Base-by-base conservation (phyloP, 2,329 filamentous ascomycete genomes). In the Paramyrothecium sp. region DNA sequence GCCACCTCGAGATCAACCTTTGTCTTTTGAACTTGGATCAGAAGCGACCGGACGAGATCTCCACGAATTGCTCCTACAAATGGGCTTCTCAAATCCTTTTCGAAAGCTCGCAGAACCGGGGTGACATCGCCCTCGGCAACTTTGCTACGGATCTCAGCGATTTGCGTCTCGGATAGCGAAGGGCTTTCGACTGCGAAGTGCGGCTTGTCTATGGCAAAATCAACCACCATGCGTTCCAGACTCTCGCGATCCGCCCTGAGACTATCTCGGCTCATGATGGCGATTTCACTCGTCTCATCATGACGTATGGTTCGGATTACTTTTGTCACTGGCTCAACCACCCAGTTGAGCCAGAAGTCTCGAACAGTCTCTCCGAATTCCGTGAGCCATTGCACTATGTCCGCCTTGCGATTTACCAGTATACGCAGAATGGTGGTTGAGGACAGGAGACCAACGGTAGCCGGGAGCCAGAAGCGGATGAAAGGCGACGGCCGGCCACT, bases 1-100 rank as follows among this genome's bases (percentile, higher is more conserved):
- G 95, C 95, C 60, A 98, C 88, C 73, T 99, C 95, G 13, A 99
- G 87, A 69, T 99, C 95, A 10, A 99, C 95, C 78, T 99, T 99
- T 21, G 95, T 98, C 81, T 99, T 99, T 69, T 99, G 95, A 41
- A 99, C 89, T 70, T 99, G 95, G 56, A 99, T 98, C 49, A 99
- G 81, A 26, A 99, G 84, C 4, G 94, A 92, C 54, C 94, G 88
- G 38, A 98, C 84, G 26, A 99, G 81, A 66, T 98, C 94, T 12
- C 95, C 95, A 30, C 87, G 85, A 19, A 99, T 75, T 0, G 93
- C 91, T 8, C 94, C 93, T 55, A 88, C 80, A 59, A 99, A 87
- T 1, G 95, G 95, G 51, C 81, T 89, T 54, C 89, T 85, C 47
- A 99, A 80, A 64, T 97, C 94, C 68, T 89, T 88, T 70, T 99